These are phyloP conservation scores for Ophiostoma australiae DNA, from an alignment of 2,329 filamentous ascomycete species.

Conservation along the genomic window DNA sequence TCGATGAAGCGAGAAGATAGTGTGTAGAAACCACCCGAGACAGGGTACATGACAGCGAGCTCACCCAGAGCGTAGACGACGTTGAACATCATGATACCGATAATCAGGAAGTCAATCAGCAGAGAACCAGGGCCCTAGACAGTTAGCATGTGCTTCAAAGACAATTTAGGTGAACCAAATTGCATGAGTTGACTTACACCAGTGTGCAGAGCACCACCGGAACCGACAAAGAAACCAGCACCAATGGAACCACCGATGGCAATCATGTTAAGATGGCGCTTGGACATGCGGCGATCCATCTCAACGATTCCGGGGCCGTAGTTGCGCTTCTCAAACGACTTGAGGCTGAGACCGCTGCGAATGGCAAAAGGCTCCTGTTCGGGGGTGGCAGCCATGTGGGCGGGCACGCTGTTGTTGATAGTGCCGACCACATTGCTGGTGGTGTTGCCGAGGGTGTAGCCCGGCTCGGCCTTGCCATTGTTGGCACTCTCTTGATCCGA, in stretches of 20 bases:
- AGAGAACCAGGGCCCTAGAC: conserved; percentile 41
- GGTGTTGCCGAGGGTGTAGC: not conserved
- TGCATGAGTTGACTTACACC: conserved; percentile 37
- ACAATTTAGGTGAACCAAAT: too few species aligned
- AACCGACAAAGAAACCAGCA: conserved; percentile 59
- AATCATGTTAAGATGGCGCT: conserved; percentile 30
- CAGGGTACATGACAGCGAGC: conserved; percentile 51
- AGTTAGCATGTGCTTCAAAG: not conserved
- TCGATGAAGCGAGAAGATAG: conserved; percentile 55
- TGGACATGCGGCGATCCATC: conserved; percentile 35
- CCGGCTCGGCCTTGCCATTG: not conserved
- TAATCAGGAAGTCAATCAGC: conserved; percentile 49
- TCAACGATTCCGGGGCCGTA: conserved; percentile 36
- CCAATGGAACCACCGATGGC: conserved; percentile 49
- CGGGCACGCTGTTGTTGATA: not conserved
- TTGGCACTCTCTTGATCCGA: not conserved
- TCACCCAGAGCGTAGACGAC: conserved; percentile 59
- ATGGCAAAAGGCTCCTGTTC: conserved; percentile 35
- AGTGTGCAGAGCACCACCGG: conserved; percentile 45
- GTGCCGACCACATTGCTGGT: conserved; percentile 15
- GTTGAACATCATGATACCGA: conserved; percentile 57
- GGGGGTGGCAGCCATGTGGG: conserved; percentile 18
- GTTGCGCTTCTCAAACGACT: conserved; percentile 42
- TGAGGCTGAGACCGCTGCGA: conserved; percentile 40
- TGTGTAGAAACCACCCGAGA: conserved; percentile 55